Evolutionary conservation across 208 protist species (phyloP), one percentile per base, ranked within the genome.

Genomic region (Leishmania tropica): DNA sequence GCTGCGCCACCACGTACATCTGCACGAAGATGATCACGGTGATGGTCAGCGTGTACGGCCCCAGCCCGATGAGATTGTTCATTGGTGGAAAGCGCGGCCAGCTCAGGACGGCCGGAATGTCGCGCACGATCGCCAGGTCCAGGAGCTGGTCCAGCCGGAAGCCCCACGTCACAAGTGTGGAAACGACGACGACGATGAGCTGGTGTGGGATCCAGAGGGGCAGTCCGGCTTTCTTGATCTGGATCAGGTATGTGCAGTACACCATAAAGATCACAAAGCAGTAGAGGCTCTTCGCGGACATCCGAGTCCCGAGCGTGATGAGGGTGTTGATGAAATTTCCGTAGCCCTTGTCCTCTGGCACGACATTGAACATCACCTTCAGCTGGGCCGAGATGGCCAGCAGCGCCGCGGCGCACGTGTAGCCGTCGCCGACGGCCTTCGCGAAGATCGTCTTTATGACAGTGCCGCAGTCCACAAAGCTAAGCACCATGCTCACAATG

Each of bases 11-110:
- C n/a, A 89, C 87, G 82, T 91, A 89, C 81, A 91, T 90, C 72
- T 93, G 89, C 76, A 93, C 81, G 40, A 91, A 93, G 77, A 81
- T 87, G 70, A 93, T 88, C 45, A 93, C 85, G 60, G 89, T 88
- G 65, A 93, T 84, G 42, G 88, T 85, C 65, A 92, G 84, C 6
- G 88, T 92, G 86, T 92, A 92, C 24, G 88, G 88, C 62, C 86
- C 88, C 62, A 92, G 82, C 19, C 83, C 84, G 56, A 90, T 81
- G 11, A 92, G 35, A 58, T 92, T 88, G 15, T 85, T 47, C 79
- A 85, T 83, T 28, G 89, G 86, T 2, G 89, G 89, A 56, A 92
- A 85, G 56, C 72, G 70, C 35, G 87, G 87, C 67, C 53, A 35
- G 67, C 70, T 85, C 21, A 91, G 78, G 24, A 19, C 79, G 1